Evolutionary conservation across 192 early-diverging fungal species (phyloP).

Genomic region (Podila horticola): DNA sequence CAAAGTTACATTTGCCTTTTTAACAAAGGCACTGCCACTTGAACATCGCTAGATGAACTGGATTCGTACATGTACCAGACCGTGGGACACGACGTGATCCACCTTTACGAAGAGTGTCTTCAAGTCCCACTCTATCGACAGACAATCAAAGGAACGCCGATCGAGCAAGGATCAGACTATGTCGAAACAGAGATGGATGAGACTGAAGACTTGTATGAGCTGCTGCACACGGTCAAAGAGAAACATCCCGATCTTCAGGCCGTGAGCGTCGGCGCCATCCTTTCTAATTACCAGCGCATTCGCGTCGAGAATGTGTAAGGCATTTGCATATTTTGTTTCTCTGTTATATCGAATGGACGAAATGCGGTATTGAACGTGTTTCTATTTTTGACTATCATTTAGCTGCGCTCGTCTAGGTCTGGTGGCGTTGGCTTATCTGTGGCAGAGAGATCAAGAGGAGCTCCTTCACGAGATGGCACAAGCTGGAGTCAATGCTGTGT

Average conservation of each 20-base stretch:
- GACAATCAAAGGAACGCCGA: conserved; percentile 76
- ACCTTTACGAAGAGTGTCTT: conserved; percentile 86
- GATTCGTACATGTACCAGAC: conserved; percentile 99
- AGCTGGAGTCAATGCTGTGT: conserved; percentile 78
- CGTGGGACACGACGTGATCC: conserved; percentile 92
- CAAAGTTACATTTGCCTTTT: neutral
- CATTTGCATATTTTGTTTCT: neutral
- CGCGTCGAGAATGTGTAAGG: conserved; percentile 93
- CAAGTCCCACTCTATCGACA: conserved; percentile 84
- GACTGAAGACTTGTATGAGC: conserved; percentile 89
- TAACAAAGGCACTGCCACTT: neutral
- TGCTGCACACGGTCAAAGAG: conserved; percentile 76
- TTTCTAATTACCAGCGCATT: conserved; percentile 97
- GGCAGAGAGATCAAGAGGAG: conserved; percentile 87
- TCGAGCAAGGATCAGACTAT: conserved; percentile 77
- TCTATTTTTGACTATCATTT: neutral
- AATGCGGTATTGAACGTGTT: neutral
- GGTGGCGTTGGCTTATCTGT: conserved; percentile 86
- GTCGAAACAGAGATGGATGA: conserved; percentile 79
- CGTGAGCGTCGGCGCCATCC: conserved; percentile 94
- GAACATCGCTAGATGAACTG: conserved; percentile 74
- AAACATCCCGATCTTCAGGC: conserved; percentile 83
- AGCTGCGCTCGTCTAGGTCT: conserved; percentile 90
- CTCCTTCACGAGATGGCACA: conserved; percentile 89
- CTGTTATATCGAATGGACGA: neutral